These are phyloP conservation scores for Agrostemma githago DNA, from an alignment of 148 eudicot genomes.

Conservation along the genomic window DNA sequence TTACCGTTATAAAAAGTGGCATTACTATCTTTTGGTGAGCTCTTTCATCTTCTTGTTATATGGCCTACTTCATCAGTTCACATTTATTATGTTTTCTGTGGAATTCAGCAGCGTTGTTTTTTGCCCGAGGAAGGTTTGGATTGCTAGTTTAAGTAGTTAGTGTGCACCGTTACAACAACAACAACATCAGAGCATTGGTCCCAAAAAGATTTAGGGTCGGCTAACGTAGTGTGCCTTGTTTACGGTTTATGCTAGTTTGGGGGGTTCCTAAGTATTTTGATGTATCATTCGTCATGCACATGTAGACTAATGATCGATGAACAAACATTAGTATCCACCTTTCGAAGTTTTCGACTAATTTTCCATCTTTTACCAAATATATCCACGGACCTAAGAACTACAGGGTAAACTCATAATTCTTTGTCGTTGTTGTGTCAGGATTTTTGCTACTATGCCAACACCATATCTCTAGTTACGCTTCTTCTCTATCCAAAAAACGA, in stretches of 20 bases:
- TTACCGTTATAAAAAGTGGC: conserved; percentile 96
- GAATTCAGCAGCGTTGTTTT: background rate
- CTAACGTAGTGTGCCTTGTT: background rate
- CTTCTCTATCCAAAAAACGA: conserved; percentile 74
- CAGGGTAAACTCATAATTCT: background rate
- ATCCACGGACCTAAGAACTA: background rate
- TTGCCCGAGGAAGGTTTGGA: background rate
- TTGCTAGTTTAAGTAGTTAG: background rate
- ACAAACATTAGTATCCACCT: background rate
- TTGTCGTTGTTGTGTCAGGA: conserved; percentile 55
- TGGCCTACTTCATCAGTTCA: background rate
- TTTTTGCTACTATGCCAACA: conserved; percentile 97
- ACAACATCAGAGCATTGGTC: too few relatives aligned
- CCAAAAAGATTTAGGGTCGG: too few relatives aligned
- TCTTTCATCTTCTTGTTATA: conserved; percentile 2
- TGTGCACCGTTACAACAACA: background rate
- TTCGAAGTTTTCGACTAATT: background rate
- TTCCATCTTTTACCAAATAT: background rate
- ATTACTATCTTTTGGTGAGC: conserved; percentile 88
- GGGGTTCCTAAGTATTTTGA: background rate
- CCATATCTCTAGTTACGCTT: conserved; percentile 79
- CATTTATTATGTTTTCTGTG: conserved; percentile 8
- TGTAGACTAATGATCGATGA: background rate
- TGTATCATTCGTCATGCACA: background rate
- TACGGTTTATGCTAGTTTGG: too few relatives aligned